These are phyloP conservation scores for Penicillium janthinellum DNA, from an alignment of 2,329 filamentous ascomycete genomes.

Conservation along the genomic window DNA sequence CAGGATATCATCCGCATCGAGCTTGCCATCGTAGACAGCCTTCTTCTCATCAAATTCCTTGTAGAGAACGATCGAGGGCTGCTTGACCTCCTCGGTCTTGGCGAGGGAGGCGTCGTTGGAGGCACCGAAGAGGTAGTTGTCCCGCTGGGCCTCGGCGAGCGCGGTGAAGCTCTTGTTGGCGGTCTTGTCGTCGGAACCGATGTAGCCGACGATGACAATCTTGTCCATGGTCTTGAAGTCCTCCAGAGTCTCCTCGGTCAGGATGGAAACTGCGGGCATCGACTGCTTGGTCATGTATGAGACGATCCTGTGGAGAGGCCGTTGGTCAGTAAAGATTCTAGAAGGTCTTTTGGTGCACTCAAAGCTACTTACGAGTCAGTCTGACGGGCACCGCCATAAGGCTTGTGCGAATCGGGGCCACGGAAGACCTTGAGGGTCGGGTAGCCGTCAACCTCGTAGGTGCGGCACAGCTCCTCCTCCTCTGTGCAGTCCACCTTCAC, in stretches of 20 bases:
- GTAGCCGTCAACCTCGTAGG: constrained; percentile 92
- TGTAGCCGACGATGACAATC: constrained; percentile 89
- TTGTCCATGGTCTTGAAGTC: constrained; percentile 99
- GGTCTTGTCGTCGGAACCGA: constrained; percentile 75
- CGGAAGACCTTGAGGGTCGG: constrained; percentile 99
- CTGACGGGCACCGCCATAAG: constrained; percentile 90
- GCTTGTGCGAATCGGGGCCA: constrained; percentile 74
- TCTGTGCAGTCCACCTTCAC: constrained; percentile 80
- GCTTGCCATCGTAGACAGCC: constrained; percentile 76
- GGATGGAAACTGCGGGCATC: constrained; percentile 82
- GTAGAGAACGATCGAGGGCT: constrained; percentile 89
- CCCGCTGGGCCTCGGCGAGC: constrained; percentile 74
- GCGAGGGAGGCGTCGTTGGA: constrained; percentile 81
- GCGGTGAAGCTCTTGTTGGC: constrained; percentile 81
- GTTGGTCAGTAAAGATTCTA: constrained; percentile 23
- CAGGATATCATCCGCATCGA: constrained; percentile 77
- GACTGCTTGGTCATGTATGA: constrained; percentile 99
- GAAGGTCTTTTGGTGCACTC: background rate
- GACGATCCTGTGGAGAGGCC: constrained; percentile 53
- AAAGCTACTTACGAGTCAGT: constrained; percentile 61
- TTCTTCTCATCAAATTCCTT: constrained; percentile 98
- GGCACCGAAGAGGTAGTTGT: constrained; percentile 89
- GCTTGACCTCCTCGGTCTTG: constrained; percentile 84
- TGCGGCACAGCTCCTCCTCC: constrained; percentile 87
- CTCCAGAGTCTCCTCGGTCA: constrained; percentile 79